Conservation (phyloP, 225 moss, liverwort and hornwort species). For the Ulota crispa region DNA sequence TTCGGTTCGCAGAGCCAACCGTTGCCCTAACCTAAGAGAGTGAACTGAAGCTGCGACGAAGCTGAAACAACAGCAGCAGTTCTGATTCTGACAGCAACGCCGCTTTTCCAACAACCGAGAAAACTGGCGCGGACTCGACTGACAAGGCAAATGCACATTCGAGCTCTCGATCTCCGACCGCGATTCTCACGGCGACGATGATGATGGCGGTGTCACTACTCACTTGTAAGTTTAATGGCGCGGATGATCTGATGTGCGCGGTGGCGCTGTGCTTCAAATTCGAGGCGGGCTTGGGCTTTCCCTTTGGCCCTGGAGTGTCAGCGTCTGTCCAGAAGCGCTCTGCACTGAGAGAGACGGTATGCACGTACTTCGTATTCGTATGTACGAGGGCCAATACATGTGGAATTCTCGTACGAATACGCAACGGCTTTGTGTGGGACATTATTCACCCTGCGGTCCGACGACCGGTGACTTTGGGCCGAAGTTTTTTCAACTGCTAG, state of each 20-base stretch:
- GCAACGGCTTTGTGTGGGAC: constrained; percentile 25
- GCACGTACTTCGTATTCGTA: neutral
- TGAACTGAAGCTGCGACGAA: neutral
- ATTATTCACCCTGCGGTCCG: neutral
- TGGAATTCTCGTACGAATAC: neutral
- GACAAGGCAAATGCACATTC: neutral
- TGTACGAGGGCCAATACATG: rapidly evolving
- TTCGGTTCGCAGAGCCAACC: neutral
- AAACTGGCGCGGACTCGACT: neutral
- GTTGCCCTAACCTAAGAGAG: neutral
- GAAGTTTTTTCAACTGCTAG: no score
- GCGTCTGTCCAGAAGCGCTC: neutral
- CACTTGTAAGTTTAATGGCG: no score
- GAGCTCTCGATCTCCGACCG: neutral
- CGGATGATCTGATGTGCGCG: neutral
- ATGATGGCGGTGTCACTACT: neutral
- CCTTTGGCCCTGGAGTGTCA: neutral
- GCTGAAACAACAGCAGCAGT: neutral
- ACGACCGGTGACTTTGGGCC: neutral
- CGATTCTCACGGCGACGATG: neutral
- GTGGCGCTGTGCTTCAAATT: no score
- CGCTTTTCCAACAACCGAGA: neutral
- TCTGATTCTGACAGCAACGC: no score
- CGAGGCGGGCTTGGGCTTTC: no score
- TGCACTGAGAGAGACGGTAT: neutral